Conservation (phyloP, 192 early-diverging fungal species). For the Backusella luteola region DNA sequence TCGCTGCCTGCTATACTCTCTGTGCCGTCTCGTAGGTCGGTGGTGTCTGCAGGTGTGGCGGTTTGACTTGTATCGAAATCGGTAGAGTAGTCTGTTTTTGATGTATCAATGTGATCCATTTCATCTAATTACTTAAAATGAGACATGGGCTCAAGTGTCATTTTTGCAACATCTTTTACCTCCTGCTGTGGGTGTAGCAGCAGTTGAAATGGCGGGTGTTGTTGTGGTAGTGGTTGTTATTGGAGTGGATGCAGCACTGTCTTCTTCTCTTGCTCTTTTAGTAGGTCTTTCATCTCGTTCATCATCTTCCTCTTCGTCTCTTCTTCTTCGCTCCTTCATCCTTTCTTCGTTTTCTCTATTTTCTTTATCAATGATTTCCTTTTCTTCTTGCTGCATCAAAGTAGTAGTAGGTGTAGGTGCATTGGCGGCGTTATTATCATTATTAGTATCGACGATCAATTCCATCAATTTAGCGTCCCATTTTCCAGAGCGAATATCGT, state of each 20-base stretch:
- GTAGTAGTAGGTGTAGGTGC: no score
- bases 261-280: neutral
- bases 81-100: conserved; percentile 5
- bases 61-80: conserved; percentile 6
- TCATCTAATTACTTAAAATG: neutral
- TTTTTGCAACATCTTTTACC: neutral
- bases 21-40: neutral
- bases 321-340: neutral
- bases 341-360: neutral
- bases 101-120: neutral
- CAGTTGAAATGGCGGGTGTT: neutral
- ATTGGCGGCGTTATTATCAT: neutral
- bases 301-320: neutral
- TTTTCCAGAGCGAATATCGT: conserved; percentile 62
- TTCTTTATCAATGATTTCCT: neutral
- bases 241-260: neutral
- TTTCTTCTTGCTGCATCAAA: neutral
- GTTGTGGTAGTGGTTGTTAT: neutral
- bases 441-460: neutral
- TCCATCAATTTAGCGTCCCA: conserved; percentile 31
- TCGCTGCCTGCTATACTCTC: conserved; percentile 14
- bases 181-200: conserved; percentile 11
- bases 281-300: neutral
- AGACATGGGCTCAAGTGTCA: neutral
- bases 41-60: neutral